A percentile compares a stretch with the other conserved stretches of the same genome.
Conservation (phyloP, 352 stramenopile species). For the Pythium aristosporum region DNA sequence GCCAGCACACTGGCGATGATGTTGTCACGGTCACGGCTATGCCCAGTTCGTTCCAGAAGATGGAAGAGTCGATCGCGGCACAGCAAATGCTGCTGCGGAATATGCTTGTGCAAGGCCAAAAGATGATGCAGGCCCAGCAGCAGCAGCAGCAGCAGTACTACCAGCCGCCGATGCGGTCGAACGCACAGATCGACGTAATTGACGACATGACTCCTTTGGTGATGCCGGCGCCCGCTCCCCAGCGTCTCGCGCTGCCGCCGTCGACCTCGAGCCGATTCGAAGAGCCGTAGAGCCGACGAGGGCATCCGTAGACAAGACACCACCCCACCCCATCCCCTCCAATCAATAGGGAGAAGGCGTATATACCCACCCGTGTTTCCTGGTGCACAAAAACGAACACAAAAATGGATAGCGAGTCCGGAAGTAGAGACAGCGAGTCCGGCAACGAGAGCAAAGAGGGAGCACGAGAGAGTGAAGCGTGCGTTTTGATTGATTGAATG, state of each 20-base stretch:
- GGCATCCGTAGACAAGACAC: background rate
- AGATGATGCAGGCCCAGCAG: slow-evolving; percentile 51
- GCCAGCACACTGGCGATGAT: slow-evolving; percentile 26
- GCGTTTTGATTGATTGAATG: background rate
- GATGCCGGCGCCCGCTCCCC: background rate
- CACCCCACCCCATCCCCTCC: background rate
- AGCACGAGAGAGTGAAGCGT: too few species aligned
- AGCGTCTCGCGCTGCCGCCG: slow-evolving; percentile 29
- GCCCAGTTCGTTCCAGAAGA: slow-evolving; percentile 64
- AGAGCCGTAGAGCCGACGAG: too few species aligned
- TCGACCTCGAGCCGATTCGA: slow-evolving; percentile 21
- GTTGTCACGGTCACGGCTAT: slow-evolving; percentile 54
- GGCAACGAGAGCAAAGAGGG: too few species aligned
- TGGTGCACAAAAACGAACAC: too few species aligned
- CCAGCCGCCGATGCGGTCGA: slow-evolving; percentile 5
- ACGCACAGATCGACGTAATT: slow-evolving; percentile 29
- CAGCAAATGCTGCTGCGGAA: slow-evolving; percentile 70
- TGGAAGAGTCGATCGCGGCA: slow-evolving; percentile 77
- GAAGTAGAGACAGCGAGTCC: too few species aligned
- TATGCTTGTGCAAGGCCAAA: slow-evolving; percentile 75
- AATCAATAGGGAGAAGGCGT: too few species aligned
- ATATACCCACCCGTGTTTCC: too few species aligned
- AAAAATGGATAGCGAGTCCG: too few species aligned
- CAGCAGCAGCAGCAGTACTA: slow-evolving; percentile 26
- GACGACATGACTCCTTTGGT: slow-evolving; percentile 11